Evolutionary conservation across 2,329 filamentous ascomycete species (phyloP).

Genomic region (Coleophoma eucalyptorum): DNA sequence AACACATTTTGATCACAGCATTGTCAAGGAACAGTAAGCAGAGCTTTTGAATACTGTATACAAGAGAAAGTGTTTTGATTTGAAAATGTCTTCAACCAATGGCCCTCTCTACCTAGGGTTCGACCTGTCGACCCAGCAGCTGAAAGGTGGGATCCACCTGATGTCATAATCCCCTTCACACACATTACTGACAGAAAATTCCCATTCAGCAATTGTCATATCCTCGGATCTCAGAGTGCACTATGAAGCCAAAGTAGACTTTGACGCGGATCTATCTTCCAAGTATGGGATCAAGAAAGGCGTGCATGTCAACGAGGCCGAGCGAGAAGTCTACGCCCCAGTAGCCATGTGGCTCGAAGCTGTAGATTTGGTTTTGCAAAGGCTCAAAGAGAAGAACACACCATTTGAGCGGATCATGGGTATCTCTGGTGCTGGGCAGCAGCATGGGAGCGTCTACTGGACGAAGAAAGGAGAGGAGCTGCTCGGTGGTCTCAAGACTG

Average conservation of each 20-base stretch:
- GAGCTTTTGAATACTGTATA: no score
- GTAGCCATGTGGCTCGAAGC: constrained; percentile 95
- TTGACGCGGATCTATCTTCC: constrained; percentile 72
- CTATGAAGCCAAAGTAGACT: constrained; percentile 88
- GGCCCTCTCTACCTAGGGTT: constrained; percentile 82
- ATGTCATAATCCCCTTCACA: constrained; percentile 1
- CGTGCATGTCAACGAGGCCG: constrained; percentile 74
- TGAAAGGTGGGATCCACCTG: constrained; percentile 64
- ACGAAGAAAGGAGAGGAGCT: constrained; percentile 61
- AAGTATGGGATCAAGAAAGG: constrained; percentile 84
- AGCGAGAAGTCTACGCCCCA: constrained; percentile 88
- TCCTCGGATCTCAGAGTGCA: constrained; percentile 76
- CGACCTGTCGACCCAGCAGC: constrained; percentile 93
- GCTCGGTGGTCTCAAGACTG: constrained; percentile 56
- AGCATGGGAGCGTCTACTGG: constrained; percentile 98
- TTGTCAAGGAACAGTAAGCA: no score
- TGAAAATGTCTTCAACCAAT: constrained; percentile 31
- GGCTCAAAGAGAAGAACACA: constrained; percentile 65
- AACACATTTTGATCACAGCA: no score
- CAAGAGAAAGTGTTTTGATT: no score
- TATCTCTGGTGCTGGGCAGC: constrained; percentile 89
- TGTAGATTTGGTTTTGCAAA: constrained; percentile 76
- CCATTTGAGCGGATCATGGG: constrained; percentile 74
- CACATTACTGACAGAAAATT: background rate
- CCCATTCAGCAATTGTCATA: constrained; percentile 70